Conservation (phyloP, 768 basidiomycete genomes). For the Glaciozyma martinii region DNA sequence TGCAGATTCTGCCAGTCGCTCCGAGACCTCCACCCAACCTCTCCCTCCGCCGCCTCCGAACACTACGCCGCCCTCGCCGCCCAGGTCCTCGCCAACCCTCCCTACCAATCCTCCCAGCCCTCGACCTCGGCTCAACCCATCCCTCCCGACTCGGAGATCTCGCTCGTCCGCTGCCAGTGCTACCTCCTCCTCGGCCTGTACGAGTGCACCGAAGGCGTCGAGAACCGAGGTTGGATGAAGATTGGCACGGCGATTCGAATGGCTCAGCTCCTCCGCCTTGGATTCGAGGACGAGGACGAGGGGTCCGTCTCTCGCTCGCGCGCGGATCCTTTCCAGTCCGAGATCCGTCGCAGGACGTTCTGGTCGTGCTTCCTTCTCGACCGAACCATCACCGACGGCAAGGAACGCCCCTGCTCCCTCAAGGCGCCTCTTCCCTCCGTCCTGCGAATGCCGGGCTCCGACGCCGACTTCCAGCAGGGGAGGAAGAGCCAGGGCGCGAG, state of each 20-base stretch:
- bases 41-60: constrained; percentile 17
- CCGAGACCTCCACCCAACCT: constrained; percentile 13
- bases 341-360: constrained; percentile 22
- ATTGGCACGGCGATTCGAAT: constrained; percentile 28
- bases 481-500: constrained; percentile 10
- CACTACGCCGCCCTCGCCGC: constrained; percentile 25
- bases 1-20: constrained; percentile 19
- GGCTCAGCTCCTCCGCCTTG: constrained; percentile 27
- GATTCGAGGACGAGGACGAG: constrained; percentile 27
- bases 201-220: constrained; percentile 26
- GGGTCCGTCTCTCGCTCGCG: neutral
- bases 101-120: constrained; percentile 7
- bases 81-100: constrained; percentile 13
- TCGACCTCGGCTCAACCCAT: neutral
- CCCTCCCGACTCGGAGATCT: constrained; percentile 10
- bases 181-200: constrained; percentile 27
- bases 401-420: constrained; percentile 29
- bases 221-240: constrained; percentile 29
- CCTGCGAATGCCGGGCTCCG: constrained; percentile 26
- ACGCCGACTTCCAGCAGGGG: constrained; percentile 19
- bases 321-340: constrained; percentile 11
- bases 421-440: constrained; percentile 19
- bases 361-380: constrained; percentile 30
- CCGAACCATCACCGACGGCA: constrained; percentile 29
- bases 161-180: constrained; percentile 28